phyloP scores from a whole-genome alignment of 441 rosid genomes.

The Euphorbia schlechtendalii region DNA sequence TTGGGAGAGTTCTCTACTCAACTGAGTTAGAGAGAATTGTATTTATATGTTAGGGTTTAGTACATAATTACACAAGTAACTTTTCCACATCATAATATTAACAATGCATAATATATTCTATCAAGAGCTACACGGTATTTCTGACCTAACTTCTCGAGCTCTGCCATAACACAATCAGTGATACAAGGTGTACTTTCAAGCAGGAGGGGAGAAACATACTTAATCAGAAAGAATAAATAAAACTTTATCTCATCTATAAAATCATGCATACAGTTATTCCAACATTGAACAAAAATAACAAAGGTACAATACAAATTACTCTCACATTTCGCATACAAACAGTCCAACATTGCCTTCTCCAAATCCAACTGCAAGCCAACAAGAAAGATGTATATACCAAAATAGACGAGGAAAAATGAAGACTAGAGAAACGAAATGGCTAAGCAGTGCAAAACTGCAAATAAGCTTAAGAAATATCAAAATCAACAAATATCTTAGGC shows the following conservation, averaged over 20 bases:
- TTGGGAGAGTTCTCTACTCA: no score
- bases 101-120: no score
- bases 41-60: no score
- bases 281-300: background rate
- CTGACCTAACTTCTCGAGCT: constrained; percentile 91
- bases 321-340: constrained; percentile 94
- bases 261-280: background rate
- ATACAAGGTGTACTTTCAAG: constrained; percentile 81
- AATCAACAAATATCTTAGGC: background rate
- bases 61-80: no score
- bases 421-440: background rate
- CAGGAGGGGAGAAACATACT: constrained; percentile 8
- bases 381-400: background rate
- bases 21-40: no score
- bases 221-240: constrained; percentile 1
- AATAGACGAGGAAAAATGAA: background rate
- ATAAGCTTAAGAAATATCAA: background rate
- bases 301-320: background rate
- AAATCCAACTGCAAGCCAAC: constrained; percentile 59
- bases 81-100: no score
- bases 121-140: constrained; percentile 96
- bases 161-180: constrained; percentile 99
- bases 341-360: constrained; percentile 91
- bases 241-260: background rate
- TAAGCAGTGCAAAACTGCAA: background rate